These are phyloP conservation scores for Solanum sparsipilum DNA, from an alignment of 257 asterid species.

Conservation along the genomic window DNA sequence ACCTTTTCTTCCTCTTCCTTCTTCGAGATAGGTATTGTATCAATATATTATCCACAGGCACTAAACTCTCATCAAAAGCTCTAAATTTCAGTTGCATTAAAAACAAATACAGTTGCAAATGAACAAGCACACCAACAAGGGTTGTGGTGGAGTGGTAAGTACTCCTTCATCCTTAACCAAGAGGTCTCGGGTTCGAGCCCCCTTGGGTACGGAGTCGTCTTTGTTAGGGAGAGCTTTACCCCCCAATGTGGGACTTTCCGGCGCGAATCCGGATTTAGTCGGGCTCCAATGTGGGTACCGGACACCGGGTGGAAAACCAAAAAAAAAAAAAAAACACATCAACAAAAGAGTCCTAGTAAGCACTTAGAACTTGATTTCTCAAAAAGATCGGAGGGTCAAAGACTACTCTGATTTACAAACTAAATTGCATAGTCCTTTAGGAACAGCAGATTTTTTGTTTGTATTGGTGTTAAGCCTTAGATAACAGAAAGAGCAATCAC, in stretches of 20 bases:
- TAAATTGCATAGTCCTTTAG: not conserved
- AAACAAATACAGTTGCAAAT: not conserved
- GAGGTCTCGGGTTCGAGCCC: too few relatives aligned
- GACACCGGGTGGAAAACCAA: too few relatives aligned
- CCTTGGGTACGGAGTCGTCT: too few relatives aligned
- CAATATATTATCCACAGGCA: not conserved
- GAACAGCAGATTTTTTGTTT: not conserved
- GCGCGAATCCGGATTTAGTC: too few relatives aligned
- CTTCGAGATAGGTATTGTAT: not conserved
- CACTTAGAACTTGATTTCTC: not conserved
- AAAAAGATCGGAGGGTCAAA: not conserved
- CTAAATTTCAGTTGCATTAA: not conserved
- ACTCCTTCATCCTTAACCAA: too few relatives aligned
- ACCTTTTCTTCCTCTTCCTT: not conserved
- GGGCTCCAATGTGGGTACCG: too few relatives aligned
- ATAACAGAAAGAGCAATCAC: not conserved
- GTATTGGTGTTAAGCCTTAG: not conserved
- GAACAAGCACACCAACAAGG: not conserved
- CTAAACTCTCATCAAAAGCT: not conserved
- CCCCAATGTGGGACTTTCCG: too few relatives aligned
- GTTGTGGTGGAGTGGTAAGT: too few relatives aligned
- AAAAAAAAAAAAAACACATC: not conserved
- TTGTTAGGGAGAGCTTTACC: too few relatives aligned
- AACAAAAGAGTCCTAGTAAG: not conserved
- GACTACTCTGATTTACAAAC: not conserved